These are phyloP conservation scores for Aphanoascus verrucosus DNA, from an alignment of 2,329 filamentous ascomycete species.

Conservation along the genomic window DNA sequence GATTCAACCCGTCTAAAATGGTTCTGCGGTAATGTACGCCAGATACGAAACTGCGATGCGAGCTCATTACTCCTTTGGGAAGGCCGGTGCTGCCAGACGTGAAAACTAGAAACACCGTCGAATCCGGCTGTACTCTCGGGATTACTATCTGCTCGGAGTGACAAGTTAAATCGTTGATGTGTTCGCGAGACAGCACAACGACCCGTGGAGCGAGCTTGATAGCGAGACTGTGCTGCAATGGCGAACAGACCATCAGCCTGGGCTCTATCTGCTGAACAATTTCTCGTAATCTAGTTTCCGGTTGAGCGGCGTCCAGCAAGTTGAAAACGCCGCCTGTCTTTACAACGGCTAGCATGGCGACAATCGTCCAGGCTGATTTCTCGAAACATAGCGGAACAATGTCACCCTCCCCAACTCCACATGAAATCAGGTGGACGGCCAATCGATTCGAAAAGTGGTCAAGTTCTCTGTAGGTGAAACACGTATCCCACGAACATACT, in stretches of 20 bases:
- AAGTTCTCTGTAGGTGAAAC: constrained; percentile 22
- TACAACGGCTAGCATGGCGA: constrained; percentile 14
- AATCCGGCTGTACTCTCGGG: not conserved
- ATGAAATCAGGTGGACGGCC: constrained; percentile 5
- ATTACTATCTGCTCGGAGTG: constrained; percentile 10
- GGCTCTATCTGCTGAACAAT: constrained; percentile 1
- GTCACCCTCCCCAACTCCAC: constrained; percentile 8
- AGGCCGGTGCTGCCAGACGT: constrained; percentile 23
- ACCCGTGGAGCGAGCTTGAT: too few species aligned
- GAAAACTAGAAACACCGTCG: constrained; percentile 35
- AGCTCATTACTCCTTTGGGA: constrained; percentile 13
- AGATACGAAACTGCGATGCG: constrained; percentile 21
- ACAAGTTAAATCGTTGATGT: too few species aligned
- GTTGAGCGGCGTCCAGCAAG: constrained; percentile 14
- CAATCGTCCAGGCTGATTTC: constrained; percentile 14
- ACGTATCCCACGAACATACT: constrained; percentile 19
- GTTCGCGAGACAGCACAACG: too few species aligned
- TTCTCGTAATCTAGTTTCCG: constrained; percentile 2
- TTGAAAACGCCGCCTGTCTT: constrained; percentile 16
- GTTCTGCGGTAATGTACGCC: constrained; percentile 37
- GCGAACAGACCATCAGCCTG: constrained; percentile 6
- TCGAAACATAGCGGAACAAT: constrained; percentile 15
- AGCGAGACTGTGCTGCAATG: constrained; percentile 17
- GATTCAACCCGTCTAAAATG: constrained; percentile 26
- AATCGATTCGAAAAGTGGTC: constrained; percentile 17